A percentile compares a stretch with the other conserved stretches of the same genome.
Conservation (phyloP, 2,329 filamentous ascomycete genomes). For the Aspergillus quadrilineatus region DNA sequence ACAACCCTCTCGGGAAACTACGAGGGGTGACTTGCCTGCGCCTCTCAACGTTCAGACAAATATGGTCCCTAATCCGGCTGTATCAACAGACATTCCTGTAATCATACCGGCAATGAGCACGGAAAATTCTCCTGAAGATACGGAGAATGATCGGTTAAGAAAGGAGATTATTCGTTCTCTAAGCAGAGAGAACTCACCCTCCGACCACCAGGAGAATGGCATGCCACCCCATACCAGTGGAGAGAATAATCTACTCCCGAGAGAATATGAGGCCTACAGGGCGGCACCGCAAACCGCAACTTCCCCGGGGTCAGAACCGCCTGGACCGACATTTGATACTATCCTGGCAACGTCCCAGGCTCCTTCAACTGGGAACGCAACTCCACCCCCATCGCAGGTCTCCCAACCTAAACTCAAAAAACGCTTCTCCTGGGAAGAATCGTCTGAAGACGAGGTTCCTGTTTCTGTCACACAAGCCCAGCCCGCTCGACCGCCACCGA, state of each 20-base stretch:
- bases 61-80: conserved; percentile 18
- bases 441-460: conserved; percentile 22
- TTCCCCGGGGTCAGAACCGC: conserved; percentile 20
- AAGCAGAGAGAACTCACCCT: conserved; percentile 39
- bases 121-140: conserved; percentile 38
- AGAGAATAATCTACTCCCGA: conserved; percentile 35
- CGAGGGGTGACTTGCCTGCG: conserved; percentile 28
- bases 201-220: conserved; percentile 26
- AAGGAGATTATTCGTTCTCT: conserved; percentile 51
- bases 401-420: conserved; percentile 32
- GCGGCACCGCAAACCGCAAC: conserved; percentile 25
- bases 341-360: neutral
- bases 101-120: conserved; percentile 35
- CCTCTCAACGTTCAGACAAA: conserved; percentile 33
- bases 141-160: conserved; percentile 46
- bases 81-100: conserved; percentile 27
- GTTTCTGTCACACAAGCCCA: conserved; percentile 16
- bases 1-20: neutral
- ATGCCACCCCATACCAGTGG: conserved; percentile 22
- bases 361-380: neutral
- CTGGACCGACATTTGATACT: conserved; percentile 13
- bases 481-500: conserved; percentile 16
- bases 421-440: conserved; percentile 48
- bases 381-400: conserved; percentile 12
- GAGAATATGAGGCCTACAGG: conserved; percentile 41